Evolutionary conservation across 169 alveolate species (phyloP), one percentile per base, ranked within the genome.

Genomic region (Toxoplasma gondii): DNA sequence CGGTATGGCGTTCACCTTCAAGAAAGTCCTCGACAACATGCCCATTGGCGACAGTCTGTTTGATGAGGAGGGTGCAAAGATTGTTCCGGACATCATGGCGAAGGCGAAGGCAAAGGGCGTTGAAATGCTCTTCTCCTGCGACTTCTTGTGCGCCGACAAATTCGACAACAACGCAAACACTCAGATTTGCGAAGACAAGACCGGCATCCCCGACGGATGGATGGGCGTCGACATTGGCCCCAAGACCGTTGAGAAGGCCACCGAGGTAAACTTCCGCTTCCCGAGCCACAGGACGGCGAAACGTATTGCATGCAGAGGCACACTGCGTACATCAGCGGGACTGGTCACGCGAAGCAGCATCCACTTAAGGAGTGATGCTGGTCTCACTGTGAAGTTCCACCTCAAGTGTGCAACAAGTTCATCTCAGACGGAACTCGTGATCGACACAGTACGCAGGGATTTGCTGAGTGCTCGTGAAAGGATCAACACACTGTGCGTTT

Each of bases 1-100:
- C 84, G 99, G 99, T 31, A 99, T 99, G 99, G 99, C 99, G 36
- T 99, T 98, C 97, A 99, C 99, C 45, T 99, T 99, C 98, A 96
- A 98, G 90, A 98, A 98, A 92, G 99, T 97, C 36, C 94, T 98
- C 84, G 93, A 97, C 86, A 96, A 95, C 83, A 98, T 98, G 98
- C 92, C 94, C 83, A 98, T 99, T 84, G 99, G 99, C 34, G 96
- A 96, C 54, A 98, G 99, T 70, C 97, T 99, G 86, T 99, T 96
- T 95, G 99, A 99, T 96, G 99, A 97, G 93, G 99, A 98, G 17
- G 99, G 99, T 41, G 98, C 99, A 58, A 97, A 98, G 91, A 98
- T 98, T 45, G 99, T 99, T 36, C 98, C 97, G 22, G 99, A 98
- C n/a, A 97, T 99, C 88, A 97, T 99, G 98, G 97, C 97, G 43